Evolutionary conservation across 345 rosid species (phyloP), one percentile per base, ranked within the genome.

Genomic region (Bruguiera gymnorhiza): DNA sequence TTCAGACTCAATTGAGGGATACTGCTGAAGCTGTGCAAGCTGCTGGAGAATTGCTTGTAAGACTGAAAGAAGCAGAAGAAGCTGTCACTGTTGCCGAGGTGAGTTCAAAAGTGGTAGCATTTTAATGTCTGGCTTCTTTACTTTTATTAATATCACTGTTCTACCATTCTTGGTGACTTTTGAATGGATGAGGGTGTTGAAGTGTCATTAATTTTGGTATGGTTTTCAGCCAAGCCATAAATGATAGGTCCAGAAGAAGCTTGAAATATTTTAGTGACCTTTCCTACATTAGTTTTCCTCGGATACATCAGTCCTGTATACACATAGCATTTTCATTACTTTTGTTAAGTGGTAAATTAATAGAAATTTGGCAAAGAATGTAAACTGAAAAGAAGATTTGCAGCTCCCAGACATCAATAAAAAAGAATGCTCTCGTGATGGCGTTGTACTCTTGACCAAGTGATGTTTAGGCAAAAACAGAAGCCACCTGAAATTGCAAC

Each of bases 11-110:
- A 72, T 70, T 96, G 75, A 86, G 87, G 69, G 99, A 96, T 78
- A 96, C 98, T 64, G 97, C 95, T 70, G 96, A 92, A 83, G 99
- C 99, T 71, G 98, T 92, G 69, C 89, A 92, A 75, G 98, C 99
- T 10, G 98, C 98, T 2, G 93, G 99, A 13, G 99, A 96, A 79
- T 79, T 96, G 65, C 97, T 96, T 61, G 96, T 87, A 67, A 83
- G 98, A 75, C 91, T 96, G 66, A 96, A 88, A 81, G 98, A 96
- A 83, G 90, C 98, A 65, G 98, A 96, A 81, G 92, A 92, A 79
- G 90, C 90, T 77, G 84, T 87, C 59, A 83, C 69, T 66, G 74
- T 73, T 62, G 89, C 93, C 31, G 81, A 89, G 89, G 99, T 96
- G 60, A 73, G 77, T 60, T 62, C 16, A 65, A 10, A 60, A 71